Evolutionary conservation across 225 moss, liverwort and hornwort species (phyloP).

Genomic region (Asterella californica): DNA sequence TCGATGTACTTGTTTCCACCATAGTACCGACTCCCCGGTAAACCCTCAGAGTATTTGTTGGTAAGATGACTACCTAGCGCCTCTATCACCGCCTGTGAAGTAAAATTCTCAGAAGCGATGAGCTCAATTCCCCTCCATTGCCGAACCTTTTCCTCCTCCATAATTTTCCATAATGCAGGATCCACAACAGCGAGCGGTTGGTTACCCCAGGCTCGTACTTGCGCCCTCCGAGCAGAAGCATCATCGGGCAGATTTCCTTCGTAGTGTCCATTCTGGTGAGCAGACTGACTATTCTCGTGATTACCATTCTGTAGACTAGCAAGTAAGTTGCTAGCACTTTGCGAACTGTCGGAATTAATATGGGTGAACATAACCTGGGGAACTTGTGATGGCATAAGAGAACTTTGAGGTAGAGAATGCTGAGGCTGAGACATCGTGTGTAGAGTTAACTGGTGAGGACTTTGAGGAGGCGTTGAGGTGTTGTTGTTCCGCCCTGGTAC

Average conservation of each 20-base stretch:
- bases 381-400: conserved; percentile 37
- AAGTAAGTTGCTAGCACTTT: conserved; percentile 36
- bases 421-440: conserved; percentile 20
- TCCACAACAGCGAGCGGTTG: conserved; percentile 68
- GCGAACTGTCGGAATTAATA: conserved; percentile 42
- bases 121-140: conserved; percentile 87
- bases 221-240: conserved; percentile 44
- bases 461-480: conserved; percentile 35
- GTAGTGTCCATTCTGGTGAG: conserved; percentile 25
- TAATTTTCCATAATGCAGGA: conserved; percentile 72
- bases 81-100: conserved; percentile 76
- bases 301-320: conserved; percentile 32
- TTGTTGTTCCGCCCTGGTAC: conserved; percentile 28
- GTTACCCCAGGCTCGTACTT: conserved; percentile 79
- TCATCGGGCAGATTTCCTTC: conserved; percentile 36
- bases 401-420: conserved; percentile 23
- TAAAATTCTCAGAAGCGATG: conserved; percentile 88
- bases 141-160: conserved; percentile 78
- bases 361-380: conserved; percentile 37
- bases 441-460: conserved; percentile 32
- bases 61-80: conserved; percentile 86
- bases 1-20: conserved; percentile 85
- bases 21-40: conserved; percentile 75
- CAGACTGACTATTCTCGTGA: conserved; percentile 32
- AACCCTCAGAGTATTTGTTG: conserved; percentile 87